Percentiles rank a stretch among this genome's conserved stretches.
These are phyloP conservation scores for Xerocomus brunneocitrinus DNA, from an alignment of 768 basidiomycete species.

Conservation along the genomic window DNA sequence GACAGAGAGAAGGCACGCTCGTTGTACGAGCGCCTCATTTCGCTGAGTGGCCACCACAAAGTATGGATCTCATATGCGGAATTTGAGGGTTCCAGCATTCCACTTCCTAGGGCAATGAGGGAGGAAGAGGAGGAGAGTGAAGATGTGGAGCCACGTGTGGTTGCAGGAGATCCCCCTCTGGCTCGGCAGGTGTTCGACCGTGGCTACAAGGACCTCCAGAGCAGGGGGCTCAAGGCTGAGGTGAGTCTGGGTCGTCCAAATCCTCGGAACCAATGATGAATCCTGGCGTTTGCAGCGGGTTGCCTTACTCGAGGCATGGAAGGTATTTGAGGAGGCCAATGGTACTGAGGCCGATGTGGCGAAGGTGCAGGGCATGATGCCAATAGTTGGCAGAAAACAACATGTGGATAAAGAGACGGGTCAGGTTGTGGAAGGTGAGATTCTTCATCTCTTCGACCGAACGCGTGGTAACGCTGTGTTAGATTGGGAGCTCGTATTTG, in stretches of 20 bases:
- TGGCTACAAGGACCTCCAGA: constrained; percentile 84
- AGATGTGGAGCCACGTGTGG: constrained; percentile 48
- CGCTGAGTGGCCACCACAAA: constrained; percentile 89
- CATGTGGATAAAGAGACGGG: constrained; percentile 82
- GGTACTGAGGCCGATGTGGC: constrained; percentile 69
- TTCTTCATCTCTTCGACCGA: background rate
- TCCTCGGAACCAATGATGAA: constrained; percentile 1
- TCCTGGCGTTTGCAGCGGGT: constrained; percentile 58
- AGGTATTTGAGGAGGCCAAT: constrained; percentile 80
- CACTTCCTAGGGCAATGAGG: constrained; percentile 55
- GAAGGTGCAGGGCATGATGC: constrained; percentile 91
- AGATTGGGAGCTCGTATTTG: constrained; percentile 96
- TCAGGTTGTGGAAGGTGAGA: constrained; percentile 78
- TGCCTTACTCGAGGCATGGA: constrained; percentile 91
- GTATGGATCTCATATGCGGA: constrained; percentile 95
- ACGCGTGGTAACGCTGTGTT: constrained; percentile 2
- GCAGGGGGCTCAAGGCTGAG: constrained; percentile 80
- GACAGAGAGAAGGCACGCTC: constrained; percentile 81
- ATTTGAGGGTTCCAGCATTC: constrained; percentile 81
- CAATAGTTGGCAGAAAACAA: constrained; percentile 80
- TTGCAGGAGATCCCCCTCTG: constrained; percentile 61
- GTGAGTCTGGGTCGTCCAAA: constrained; percentile 38
- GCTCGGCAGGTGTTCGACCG: constrained; percentile 82
- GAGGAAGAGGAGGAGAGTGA: constrained; percentile 69
- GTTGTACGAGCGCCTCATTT: constrained; percentile 83